Percentiles rank a stretch among this genome's conserved stretches.
These are phyloP conservation scores for Xylariaceae sp. DNA, from an alignment of 2,329 filamentous ascomycete species.

Conservation along the genomic window DNA sequence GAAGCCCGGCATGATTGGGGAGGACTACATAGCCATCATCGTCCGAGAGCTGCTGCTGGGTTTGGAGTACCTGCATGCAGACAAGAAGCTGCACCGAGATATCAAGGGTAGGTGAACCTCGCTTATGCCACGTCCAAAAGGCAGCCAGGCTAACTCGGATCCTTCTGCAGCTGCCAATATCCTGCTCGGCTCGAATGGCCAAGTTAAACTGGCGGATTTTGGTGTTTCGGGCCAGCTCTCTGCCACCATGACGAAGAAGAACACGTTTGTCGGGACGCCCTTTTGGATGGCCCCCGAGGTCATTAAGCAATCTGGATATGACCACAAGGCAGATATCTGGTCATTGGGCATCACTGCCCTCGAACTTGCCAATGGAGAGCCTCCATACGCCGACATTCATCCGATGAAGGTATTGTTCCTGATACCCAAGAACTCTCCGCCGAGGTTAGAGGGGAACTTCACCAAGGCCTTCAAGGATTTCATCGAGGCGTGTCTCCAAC, in stretches of 20 bases:
- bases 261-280: slow-evolving; percentile 94
- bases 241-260: slow-evolving; percentile 99
- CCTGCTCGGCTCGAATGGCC: slow-evolving; percentile 78
- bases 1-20: slow-evolving; percentile 83
- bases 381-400: slow-evolving; percentile 92
- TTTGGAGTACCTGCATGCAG: slow-evolving; percentile 84
- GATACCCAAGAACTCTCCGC: slow-evolving; percentile 90
- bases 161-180: slow-evolving; percentile 72
- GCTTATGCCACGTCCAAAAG: background rate
- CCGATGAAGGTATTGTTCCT: slow-evolving; percentile 98
- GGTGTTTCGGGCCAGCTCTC: slow-evolving; percentile 93
- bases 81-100: slow-evolving; percentile 93
- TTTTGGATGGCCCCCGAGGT: slow-evolving; percentile 99
- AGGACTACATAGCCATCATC: slow-evolving; percentile 97
- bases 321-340: slow-evolving; percentile 98
- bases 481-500: slow-evolving; percentile 72
- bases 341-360: slow-evolving; percentile 91
- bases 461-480: slow-evolving; percentile 80
- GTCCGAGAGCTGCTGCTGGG: slow-evolving; percentile 82
- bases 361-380: slow-evolving; percentile 84
- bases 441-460: slow-evolving; percentile 72
- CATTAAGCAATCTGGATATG: slow-evolving; percentile 96
- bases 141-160: slow-evolving; percentile 11
- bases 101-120: slow-evolving; percentile 66
- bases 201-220: slow-evolving; percentile 96